Evolutionary conservation across 768 basidiomycete species (phyloP).

Genomic region (Leccinellum albellum): DNA sequence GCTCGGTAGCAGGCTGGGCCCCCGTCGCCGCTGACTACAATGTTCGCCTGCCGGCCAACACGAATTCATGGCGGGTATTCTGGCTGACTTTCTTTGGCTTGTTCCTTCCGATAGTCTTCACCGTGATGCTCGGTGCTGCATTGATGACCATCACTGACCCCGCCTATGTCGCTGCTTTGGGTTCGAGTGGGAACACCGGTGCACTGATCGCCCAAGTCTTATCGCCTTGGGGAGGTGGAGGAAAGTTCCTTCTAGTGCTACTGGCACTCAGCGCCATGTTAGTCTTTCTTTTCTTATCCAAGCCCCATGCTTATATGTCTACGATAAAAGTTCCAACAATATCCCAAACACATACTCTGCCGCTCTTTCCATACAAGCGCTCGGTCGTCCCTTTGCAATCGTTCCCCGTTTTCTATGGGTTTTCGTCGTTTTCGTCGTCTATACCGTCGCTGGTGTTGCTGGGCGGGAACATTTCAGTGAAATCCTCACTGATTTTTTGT

Average conservation of each 20-base stretch:
- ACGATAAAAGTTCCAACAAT: constrained; percentile 33
- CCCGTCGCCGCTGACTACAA: constrained; percentile 55
- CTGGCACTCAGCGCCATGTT: constrained; percentile 42
- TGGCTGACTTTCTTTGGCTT: constrained; percentile 48
- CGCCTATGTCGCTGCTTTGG: constrained; percentile 39
- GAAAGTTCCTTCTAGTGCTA: constrained; percentile 40
- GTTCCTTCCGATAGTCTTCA: constrained; percentile 44
- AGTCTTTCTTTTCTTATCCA: constrained; percentile 7
- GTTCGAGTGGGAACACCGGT: constrained; percentile 37
- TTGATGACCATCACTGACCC: constrained; percentile 41
- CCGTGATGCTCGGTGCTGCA: constrained; percentile 33
- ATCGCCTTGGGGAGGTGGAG: constrained; percentile 41
- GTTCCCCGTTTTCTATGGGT: constrained; percentile 48
- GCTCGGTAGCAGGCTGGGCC: constrained; percentile 46
- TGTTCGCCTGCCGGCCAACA: constrained; percentile 44
- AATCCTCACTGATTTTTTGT: constrained; percentile 41
- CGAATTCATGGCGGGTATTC: constrained; percentile 42
- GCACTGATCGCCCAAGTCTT: constrained; percentile 43
- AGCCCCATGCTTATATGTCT: neutral
- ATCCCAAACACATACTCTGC: constrained; percentile 46
- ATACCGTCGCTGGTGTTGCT: constrained; percentile 39
- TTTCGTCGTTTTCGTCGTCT: constrained; percentile 35
- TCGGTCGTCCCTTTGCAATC: constrained; percentile 40
- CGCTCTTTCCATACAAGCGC: constrained; percentile 43
- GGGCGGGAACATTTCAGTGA: constrained; percentile 44